Evolutionary conservation across 208 protist genomes (phyloP).

Genomic region (Kentomonas sorsogonicus): DNA sequence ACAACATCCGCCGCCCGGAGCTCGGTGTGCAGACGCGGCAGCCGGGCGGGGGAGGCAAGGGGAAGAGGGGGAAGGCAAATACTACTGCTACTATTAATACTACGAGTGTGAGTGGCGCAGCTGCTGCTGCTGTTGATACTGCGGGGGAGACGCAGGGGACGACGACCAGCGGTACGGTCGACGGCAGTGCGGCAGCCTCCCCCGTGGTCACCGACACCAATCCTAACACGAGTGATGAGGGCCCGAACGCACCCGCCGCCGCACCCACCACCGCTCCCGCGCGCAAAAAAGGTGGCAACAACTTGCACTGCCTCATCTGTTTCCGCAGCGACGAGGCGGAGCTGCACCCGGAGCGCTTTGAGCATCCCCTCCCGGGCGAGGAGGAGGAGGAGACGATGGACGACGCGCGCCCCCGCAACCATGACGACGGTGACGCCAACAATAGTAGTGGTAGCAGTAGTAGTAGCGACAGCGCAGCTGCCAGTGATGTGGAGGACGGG

Average conservation of each 20-base stretch:
- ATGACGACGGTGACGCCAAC: too few species aligned
- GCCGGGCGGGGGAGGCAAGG: neutral
- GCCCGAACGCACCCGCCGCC: too few species aligned
- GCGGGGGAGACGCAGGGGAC: too few species aligned
- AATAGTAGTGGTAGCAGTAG: neutral
- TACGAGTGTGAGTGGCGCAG: neutral
- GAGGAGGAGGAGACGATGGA: neutral
- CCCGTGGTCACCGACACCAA: too few species aligned
- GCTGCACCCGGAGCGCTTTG: constrained; percentile 47
- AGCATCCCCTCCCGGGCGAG: constrained; percentile 16
- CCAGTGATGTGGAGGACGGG: neutral
- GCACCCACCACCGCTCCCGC: too few species aligned
- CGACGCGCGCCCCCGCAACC: too few species aligned
- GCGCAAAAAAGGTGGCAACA: constrained; percentile 32
- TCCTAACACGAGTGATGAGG: too few species aligned
- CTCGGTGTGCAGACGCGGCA: constrained; percentile 63
- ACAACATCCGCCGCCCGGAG: constrained; percentile 87
- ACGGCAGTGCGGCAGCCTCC: too few species aligned
- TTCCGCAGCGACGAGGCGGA: constrained; percentile 79
- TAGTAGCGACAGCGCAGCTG: neutral
- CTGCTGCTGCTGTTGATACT: too few species aligned
- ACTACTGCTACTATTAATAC: too few species aligned
- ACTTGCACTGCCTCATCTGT: constrained; percentile 84
- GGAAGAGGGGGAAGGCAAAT: constrained; percentile 10
- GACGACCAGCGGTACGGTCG: too few species aligned